Conservation (phyloP, 208 protist genomes). For the Porcisia deanei region DNA sequence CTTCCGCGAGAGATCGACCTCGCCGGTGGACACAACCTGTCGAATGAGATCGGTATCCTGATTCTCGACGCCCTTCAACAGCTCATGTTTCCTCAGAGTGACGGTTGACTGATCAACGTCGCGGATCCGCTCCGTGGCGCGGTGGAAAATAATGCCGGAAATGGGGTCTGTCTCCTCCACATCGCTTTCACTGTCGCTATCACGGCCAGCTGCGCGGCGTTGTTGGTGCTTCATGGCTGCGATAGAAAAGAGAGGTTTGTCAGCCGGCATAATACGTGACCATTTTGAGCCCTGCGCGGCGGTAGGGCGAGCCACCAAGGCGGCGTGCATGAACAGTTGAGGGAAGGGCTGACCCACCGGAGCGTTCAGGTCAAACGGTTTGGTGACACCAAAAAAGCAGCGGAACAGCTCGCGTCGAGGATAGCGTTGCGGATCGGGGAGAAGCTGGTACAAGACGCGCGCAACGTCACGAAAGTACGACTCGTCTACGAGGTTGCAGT, state of each 20-base stretch:
- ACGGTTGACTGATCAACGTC: slow-evolving; percentile 56
- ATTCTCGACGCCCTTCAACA: slow-evolving; percentile 56
- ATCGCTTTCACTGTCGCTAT: slow-evolving; percentile 89
- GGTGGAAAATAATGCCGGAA: slow-evolving; percentile 84
- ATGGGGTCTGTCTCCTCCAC: slow-evolving; percentile 63
- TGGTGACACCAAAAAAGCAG: slow-evolving; percentile 69
- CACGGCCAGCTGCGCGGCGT: slow-evolving; percentile 63
- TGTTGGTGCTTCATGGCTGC: slow-evolving; percentile 50
- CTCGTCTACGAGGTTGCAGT: slow-evolving; percentile 61
- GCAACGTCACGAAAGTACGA: slow-evolving; percentile 77
- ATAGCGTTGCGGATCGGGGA: slow-evolving; percentile 74
- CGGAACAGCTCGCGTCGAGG: slow-evolving; percentile 87
- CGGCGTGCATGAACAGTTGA: slow-evolving; percentile 69
- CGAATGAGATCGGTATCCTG: slow-evolving; percentile 55
- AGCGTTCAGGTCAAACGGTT: slow-evolving; percentile 66
- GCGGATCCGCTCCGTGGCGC: slow-evolving; percentile 72
- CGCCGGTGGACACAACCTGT: slow-evolving; percentile 38
- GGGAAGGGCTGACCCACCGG: slow-evolving; percentile 66
- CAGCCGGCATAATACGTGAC: slow-evolving; percentile 55
- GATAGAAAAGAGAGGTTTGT: slow-evolving; percentile 44
- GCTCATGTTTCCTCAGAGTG: slow-evolving; percentile 57
- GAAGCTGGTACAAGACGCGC: slow-evolving; percentile 65
- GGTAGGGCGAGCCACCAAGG: slow-evolving; percentile 57
- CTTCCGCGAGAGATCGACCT: slow-evolving; percentile 58
- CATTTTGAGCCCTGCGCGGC: slow-evolving; percentile 53